Percentiles rank a stretch among this genome's conserved stretches.
phyloP scores from a whole-genome alignment of 2,329 filamentous ascomycete genomes.

The Plenodomus lindquistii region DNA sequence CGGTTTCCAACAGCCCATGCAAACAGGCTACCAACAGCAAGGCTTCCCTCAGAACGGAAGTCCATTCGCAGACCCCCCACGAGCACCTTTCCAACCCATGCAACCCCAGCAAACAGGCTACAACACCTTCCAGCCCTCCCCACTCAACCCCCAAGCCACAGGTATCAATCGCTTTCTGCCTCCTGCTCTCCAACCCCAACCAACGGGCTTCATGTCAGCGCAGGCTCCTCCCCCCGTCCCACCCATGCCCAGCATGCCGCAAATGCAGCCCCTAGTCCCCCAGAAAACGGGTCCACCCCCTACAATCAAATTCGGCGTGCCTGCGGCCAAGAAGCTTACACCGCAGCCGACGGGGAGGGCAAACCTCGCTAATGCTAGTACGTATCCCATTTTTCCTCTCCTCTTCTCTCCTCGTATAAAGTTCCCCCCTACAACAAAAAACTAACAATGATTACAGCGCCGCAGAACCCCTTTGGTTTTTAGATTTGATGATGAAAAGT shows the following conservation, averaged over 20 bases:
- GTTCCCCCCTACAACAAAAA: background rate
- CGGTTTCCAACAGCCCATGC: conserved; percentile 48
- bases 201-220: conserved; percentile 54
- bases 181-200: conserved; percentile 56
- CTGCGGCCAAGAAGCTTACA: conserved; percentile 72
- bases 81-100: conserved; percentile 47
- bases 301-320: conserved; percentile 84
- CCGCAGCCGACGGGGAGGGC: conserved; percentile 90
- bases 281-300: conserved; percentile 87
- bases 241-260: conserved; percentile 59
- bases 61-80: conserved; percentile 59
- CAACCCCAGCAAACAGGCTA: conserved; percentile 47
- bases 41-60: conserved; percentile 51
- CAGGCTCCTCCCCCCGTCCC: conserved; percentile 62
- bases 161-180: conserved; percentile 55
- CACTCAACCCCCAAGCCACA: conserved; percentile 58
- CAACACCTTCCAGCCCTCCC: conserved; percentile 38
- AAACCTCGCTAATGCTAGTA: conserved; percentile 93
- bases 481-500: too few species aligned
- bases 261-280: conserved; percentile 67
- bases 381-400: conserved; percentile 55
- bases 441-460: conserved; percentile 54
- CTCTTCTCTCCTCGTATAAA: too few species aligned
- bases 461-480: conserved; percentile 73
- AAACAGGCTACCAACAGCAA: conserved; percentile 50